Evolutionary conservation across 140 eudicot genomes (phyloP).

Genomic region (Anethum foeniculum): DNA sequence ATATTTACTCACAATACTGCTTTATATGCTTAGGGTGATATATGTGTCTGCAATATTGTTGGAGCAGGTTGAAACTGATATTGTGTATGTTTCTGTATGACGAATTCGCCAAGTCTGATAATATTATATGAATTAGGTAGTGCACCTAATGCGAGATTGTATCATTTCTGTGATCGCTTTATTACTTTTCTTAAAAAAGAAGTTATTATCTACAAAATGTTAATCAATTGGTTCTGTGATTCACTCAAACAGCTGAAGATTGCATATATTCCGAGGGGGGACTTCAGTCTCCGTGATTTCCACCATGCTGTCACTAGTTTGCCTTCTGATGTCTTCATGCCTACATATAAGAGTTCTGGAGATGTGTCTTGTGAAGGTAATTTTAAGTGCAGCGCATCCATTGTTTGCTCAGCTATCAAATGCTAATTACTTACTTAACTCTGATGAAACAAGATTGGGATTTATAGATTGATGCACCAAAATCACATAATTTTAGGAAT

Average conservation of each 20-base stretch:
- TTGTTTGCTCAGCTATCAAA: background rate
- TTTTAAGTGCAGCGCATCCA: background rate
- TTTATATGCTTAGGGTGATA: background rate
- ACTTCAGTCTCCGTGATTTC: conserved; percentile 80
- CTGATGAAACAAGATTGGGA: background rate
- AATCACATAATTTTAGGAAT: background rate
- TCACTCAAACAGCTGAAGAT: conserved; percentile 57
- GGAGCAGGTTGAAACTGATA: background rate
- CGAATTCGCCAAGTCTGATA: conserved; percentile 31
- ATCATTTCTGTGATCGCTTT: background rate
- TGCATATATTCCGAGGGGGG: conserved; percentile 72
- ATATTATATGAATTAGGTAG: background rate
- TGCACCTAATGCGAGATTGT: background rate
- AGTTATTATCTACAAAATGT: background rate
- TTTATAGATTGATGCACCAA: background rate
- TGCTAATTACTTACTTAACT: background rate
- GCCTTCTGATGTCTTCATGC: conserved; percentile 61
- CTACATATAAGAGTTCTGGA: conserved; percentile 38
- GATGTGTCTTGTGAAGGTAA: conserved; percentile 38
- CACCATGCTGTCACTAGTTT: conserved; percentile 84
- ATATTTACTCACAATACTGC: background rate
- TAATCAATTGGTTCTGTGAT: conserved; percentile 10
- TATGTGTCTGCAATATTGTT: background rate
- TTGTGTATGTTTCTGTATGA: background rate
- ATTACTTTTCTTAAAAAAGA: background rate